Base-by-base conservation (phyloP, 177 flowering plant species). In the Vitis hybrid region DNA sequence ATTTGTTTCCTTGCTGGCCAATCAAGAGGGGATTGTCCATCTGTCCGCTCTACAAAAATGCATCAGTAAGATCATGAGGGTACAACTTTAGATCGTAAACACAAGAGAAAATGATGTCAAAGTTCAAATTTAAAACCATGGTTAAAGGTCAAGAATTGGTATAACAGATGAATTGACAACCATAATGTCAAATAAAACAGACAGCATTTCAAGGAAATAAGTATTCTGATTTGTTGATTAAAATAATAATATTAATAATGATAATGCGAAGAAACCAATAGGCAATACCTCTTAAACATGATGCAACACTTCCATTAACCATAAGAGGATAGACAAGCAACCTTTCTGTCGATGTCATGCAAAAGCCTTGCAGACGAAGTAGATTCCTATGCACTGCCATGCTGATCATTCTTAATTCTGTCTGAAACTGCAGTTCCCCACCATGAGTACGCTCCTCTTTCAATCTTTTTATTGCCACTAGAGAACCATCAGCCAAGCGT, bases 321-420 rank as follows among this genome's bases (percentile, higher is more conserved):
- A 90, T 90, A 58, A 64, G 88, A 6, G 95, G 95, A 72, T 90
- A 90, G 19, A 90, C 95, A 56, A 90, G 91, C 80, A 90, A 58
- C 56, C 95, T 83, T 69, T 90, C 95, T 5, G 95, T 90, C 9
- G 91, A 89, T 52, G 95, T 90, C 95, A 90, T 90, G 83, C 95
- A 90, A 78, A 90, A 90, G 3, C 95, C 95, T 64, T 85, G 86
- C 16, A 90, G 70, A 3, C 90, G 86, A 50, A 88, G 90, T 64
- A 90, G 80, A 75, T 90, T 88, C 48, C 92, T 79, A 69, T 90
- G 95, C 65, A 90, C 95, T 66, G 92, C 95, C 92, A 88, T 85
- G 78, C 95, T 90, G 66, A 90, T 90, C 89, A 90, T 84, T 63
- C 88, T 89, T 13, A 90, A 89, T 66, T 90, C 94, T 49, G 90